Base-by-base conservation (phyloP, 768 basidiomycete genomes). In the Lenzites betulinus region DNA sequence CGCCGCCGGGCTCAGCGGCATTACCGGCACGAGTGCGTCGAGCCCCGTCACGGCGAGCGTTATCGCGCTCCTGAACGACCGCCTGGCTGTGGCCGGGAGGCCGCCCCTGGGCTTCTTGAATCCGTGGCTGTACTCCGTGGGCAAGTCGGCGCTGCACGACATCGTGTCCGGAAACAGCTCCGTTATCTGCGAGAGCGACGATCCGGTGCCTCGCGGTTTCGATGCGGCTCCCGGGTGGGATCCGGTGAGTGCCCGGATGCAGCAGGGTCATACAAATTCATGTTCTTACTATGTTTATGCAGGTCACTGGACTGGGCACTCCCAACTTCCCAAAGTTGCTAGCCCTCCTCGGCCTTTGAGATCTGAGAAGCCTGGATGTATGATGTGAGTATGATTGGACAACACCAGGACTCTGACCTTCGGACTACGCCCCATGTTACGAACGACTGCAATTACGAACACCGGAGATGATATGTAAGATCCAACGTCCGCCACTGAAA, bases 1-100 rank as follows among this genome's bases (percentile, higher is more conserved):
- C 18, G 68, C 69, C 47, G 64, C 67, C 18, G 61, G 61, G 28
- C 71, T 71, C 59, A 68, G 60, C 44, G 67, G 67, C 23, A 63
- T 73, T 1, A 62, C 56, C 1, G 89, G 89, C 33, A 91, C 89
- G 2, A 88, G 86, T 12, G 84, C 85, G 1, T 67, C 87, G 1
- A 67, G 84, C 7, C 89, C 89, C 2, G 77, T 85, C 0, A 85
- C 91, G 53, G 81, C 88, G 12, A 82, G 79, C 23, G 74, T 90
- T 51, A 74, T 89, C 15, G 77, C 87, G 12, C 78, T 90, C 62
- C 70, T 90, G 41, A 77, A 76, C 49, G 74, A 75, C 62, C 67
- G 68, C 4, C 66, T 69, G 13, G 36, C 73, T 35, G 51, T 69
- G 5, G 60, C 55, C 18, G 70, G 71, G 0, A 62, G 64, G 49